A percentile compares a stretch with the other conserved stretches of the same genome.
Evolutionary conservation across 495 filamentous ascomycete genomes (phyloP).

Genomic region (Tuber brumale): DNA sequence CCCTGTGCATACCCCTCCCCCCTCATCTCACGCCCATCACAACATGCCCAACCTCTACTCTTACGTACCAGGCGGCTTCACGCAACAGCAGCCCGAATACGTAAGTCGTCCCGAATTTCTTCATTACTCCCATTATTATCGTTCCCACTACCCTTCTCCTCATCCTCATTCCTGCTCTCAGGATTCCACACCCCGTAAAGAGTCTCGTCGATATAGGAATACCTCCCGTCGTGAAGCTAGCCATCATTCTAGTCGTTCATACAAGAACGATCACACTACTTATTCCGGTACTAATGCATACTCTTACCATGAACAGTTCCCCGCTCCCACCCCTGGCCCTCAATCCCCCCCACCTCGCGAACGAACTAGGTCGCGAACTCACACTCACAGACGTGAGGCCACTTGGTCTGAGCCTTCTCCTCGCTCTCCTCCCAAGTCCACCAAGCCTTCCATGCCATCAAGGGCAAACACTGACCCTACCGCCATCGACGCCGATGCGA

Average conservation of each 20-base stretch:
- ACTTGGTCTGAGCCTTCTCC: constrained; percentile 45
- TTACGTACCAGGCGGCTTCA: constrained; percentile 41
- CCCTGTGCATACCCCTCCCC: constrained; percentile 41
- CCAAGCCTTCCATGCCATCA: constrained; percentile 40
- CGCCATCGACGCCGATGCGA: constrained; percentile 14
- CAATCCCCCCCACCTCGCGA: constrained; percentile 37
- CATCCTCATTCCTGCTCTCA: constrained; percentile 10
- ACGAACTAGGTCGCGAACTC: constrained; percentile 34
- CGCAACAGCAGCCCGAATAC: constrained; percentile 40
- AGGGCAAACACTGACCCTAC: constrained; percentile 43
- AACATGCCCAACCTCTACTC: constrained; percentile 39
- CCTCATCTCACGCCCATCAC: constrained; percentile 38
- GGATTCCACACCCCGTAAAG: neutral
- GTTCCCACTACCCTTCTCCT: constrained; percentile 14
- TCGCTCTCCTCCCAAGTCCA: constrained; percentile 48
- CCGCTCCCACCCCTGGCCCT: constrained; percentile 34
- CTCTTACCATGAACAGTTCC: constrained; percentile 28
- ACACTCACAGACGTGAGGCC: constrained; percentile 32
- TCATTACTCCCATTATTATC: constrained; percentile 18
- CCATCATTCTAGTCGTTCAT: neutral
- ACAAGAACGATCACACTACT: constrained; percentile 3
- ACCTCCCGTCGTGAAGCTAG: constrained; percentile 1
- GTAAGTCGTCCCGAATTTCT: constrained; percentile 36
- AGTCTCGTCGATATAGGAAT: neutral
- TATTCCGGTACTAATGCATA: constrained; percentile 29